A percentile compares a stretch with the other conserved stretches of the same genome.
Conservation (phyloP, 2,329 filamentous ascomycete genomes). For the Monosporascus sp. region DNA sequence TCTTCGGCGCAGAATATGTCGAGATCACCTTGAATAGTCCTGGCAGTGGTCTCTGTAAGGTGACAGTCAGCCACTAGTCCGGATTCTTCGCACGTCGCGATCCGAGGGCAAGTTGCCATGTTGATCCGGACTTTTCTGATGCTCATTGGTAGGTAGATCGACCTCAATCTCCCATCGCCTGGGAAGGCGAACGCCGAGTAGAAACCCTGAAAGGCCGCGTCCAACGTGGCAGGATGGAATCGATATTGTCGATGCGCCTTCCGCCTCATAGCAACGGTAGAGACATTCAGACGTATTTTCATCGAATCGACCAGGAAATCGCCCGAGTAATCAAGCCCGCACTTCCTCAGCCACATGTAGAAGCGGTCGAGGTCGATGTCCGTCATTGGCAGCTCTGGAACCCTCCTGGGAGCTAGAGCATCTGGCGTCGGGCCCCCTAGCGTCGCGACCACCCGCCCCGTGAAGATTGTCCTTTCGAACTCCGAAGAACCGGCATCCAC, state of each 20-base stretch:
- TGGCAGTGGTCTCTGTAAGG: too few species aligned
- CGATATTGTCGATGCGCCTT: background rate
- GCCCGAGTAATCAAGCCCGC: conserved; percentile 1
- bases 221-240: conserved; percentile 5
- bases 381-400: conserved; percentile 1
- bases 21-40: background rate
- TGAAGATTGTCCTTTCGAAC: too few species aligned
- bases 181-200: conserved; percentile 6
- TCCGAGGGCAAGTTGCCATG: background rate
- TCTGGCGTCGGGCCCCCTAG: too few species aligned
- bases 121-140: conserved; percentile 2
- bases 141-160: conserved; percentile 5
- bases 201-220: conserved; percentile 4
- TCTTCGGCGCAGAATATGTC: background rate
- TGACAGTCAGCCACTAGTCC: too few species aligned
- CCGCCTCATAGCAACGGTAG: too few species aligned
- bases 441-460: too few species aligned
- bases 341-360: conserved; percentile 5
- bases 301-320: conserved; percentile 1
- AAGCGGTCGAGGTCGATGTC: conserved; percentile 6
- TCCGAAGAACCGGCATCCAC: too few species aligned
- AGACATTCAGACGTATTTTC: background rate
- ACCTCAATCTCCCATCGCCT: conserved; percentile 3
- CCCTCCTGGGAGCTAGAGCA: background rate
- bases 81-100: too few species aligned